phyloP scores from a whole-genome alignment of 164 flowering plant genomes.

The Annona cherimola region DNA sequence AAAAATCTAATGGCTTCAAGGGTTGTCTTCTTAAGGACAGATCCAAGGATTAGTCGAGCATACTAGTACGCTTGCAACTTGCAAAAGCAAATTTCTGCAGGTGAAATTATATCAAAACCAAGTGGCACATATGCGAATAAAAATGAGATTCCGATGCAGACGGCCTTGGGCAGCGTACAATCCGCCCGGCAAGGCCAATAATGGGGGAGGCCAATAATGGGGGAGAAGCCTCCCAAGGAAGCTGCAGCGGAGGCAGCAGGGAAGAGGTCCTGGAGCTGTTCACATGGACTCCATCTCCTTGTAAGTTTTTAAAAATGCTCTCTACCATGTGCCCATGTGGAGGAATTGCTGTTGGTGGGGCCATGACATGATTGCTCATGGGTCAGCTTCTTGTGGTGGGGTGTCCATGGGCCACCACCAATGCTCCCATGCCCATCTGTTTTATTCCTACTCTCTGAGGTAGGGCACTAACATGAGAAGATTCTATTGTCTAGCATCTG shows the following conservation, averaged over 20 bases:
- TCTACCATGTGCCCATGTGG: conserved; percentile 32
- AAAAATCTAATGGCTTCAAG: too few relatives aligned
- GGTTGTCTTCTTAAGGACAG: too few relatives aligned
- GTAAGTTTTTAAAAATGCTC: neutral
- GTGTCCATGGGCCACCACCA: conserved; percentile 1
- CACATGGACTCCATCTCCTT: conserved; percentile 9
- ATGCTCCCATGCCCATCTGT: neutral
- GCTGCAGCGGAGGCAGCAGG: neutral
- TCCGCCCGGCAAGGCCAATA: conserved; percentile 2
- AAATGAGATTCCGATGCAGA: too few relatives aligned
- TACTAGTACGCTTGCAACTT: too few relatives aligned
- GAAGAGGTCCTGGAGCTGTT: neutral
- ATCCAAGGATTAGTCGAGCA: too few relatives aligned
- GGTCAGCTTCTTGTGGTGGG: neutral
- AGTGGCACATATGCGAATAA: too few relatives aligned
- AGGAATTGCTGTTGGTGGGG: conserved; percentile 26
- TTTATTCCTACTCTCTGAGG: conserved; percentile 1
- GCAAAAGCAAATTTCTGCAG: too few relatives aligned
- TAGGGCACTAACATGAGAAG: conserved; percentile 33
- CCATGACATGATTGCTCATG: conserved; percentile 16
- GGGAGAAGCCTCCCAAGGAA: conserved; percentile 2
- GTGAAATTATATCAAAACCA: too few relatives aligned
- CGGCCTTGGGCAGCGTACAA: too few relatives aligned
- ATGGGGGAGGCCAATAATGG: conserved; percentile 7
- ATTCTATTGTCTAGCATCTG: conserved; percentile 16